These are phyloP conservation scores for Boletus barrowsii DNA, from an alignment of 768 basidiomycete genomes.

Conservation along the genomic window DNA sequence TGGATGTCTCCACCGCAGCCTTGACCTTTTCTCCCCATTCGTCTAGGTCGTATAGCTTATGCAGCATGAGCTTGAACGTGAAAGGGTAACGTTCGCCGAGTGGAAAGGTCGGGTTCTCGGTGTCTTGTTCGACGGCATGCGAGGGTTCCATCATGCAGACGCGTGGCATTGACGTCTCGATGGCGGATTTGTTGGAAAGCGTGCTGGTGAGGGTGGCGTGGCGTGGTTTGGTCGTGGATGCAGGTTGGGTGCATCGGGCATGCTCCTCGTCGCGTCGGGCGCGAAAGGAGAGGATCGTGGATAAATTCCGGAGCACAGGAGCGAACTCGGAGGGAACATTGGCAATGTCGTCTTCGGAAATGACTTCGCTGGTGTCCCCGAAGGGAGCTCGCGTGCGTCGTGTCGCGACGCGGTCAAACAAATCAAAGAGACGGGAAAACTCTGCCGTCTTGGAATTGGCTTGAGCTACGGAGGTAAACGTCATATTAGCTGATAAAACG, in stretches of 20 bases:
- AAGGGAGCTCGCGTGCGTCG: slow-evolving; percentile 34
- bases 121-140: slow-evolving; percentile 20
- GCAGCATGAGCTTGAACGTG: slow-evolving; percentile 66
- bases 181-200: slow-evolving; percentile 1
- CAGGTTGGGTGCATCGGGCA: not conserved
- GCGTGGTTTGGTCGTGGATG: slow-evolving; percentile 6
- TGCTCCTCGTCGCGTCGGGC: slow-evolving; percentile 27
- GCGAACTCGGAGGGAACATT: slow-evolving; percentile 29
- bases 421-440: slow-evolving; percentile 50
- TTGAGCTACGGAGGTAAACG: slow-evolving; percentile 15
- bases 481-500: slow-evolving; percentile 17
- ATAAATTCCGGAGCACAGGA: slow-evolving; percentile 38
- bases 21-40: slow-evolving; percentile 59
- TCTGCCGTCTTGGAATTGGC: slow-evolving; percentile 45
- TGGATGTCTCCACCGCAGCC: slow-evolving; percentile 50
- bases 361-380: slow-evolving; percentile 14
- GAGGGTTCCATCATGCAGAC: slow-evolving; percentile 8
- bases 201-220: slow-evolving; percentile 25
- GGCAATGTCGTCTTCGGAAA: slow-evolving; percentile 31
- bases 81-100: slow-evolving; percentile 45
- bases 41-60: slow-evolving; percentile 58
- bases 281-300: slow-evolving; percentile 32
- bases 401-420: slow-evolving; percentile 53
- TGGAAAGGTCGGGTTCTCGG: slow-evolving; percentile 41
- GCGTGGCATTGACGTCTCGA: not conserved